These are phyloP conservation scores for Sparassis latifolia DNA, from an alignment of 1,284 basidiomycete species.

Conservation along the genomic window DNA sequence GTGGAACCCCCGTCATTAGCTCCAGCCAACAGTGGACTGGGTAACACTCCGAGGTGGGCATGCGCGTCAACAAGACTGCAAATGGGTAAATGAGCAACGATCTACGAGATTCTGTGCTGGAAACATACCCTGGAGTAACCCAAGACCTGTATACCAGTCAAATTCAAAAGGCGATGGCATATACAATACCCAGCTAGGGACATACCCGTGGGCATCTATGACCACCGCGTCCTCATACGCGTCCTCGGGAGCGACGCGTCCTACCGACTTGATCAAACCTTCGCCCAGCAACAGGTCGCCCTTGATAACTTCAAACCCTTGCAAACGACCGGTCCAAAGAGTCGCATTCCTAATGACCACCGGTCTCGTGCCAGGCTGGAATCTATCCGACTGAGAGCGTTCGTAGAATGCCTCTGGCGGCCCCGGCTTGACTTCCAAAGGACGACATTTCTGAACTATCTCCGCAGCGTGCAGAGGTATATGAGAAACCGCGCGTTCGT, in stretches of 20 bases:
- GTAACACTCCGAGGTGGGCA: constrained; percentile 15
- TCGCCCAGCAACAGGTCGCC: constrained; percentile 50
- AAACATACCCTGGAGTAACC: constrained; percentile 15
- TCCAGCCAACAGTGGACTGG: constrained; percentile 16
- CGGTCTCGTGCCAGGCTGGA: constrained; percentile 34
- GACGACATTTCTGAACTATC: constrained; percentile 19
- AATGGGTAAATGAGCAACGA: background rate
- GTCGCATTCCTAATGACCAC: constrained; percentile 48
- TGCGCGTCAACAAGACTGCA: constrained; percentile 17
- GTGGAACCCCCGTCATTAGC: constrained; percentile 27
- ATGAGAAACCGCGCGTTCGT: background rate
- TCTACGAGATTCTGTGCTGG: background rate
- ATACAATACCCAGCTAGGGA: background rate
- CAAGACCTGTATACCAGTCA: constrained; percentile 6
- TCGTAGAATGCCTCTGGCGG: constrained; percentile 33
- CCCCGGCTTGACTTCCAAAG: constrained; percentile 25
- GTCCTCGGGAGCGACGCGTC: constrained; percentile 28
- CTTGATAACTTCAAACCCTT: constrained; percentile 43
- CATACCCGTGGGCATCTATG: constrained; percentile 12
- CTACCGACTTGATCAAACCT: constrained; percentile 48
- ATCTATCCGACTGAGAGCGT: constrained; percentile 45
- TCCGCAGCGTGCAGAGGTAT: constrained; percentile 14
- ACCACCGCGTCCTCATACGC: constrained; percentile 9
- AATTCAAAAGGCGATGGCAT: background rate
- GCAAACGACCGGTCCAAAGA: constrained; percentile 55